Percentiles rank a stretch among this genome's conserved stretches.
Conservation (phyloP, 1,284 basidiomycete species). For the Rhodotorula sp. region DNA sequence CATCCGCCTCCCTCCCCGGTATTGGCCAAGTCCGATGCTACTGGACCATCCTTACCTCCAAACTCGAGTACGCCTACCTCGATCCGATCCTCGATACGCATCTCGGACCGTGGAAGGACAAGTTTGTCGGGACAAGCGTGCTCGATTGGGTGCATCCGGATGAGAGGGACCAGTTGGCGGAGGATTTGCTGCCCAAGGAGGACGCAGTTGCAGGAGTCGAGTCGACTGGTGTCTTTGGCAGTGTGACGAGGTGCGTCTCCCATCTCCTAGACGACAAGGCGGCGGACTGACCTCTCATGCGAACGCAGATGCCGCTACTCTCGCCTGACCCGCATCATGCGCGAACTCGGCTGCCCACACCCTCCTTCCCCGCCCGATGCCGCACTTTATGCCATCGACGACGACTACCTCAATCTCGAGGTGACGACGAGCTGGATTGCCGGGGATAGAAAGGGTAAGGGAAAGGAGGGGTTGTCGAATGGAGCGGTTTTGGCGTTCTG, state of each 20-base stretch:
- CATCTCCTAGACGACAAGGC: background rate
- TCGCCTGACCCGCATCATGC: slow-evolving; percentile 52
- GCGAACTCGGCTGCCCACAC: slow-evolving; percentile 51
- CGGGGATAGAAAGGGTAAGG: slow-evolving; percentile 14
- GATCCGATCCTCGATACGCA: slow-evolving; percentile 80
- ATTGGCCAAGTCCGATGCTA: slow-evolving; percentile 37
- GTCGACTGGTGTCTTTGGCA: slow-evolving; percentile 79
- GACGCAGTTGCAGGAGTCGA: slow-evolving; percentile 76
- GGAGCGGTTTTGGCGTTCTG: slow-evolving; percentile 91
- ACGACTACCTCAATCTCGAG: slow-evolving; percentile 79
- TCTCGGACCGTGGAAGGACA: slow-evolving; percentile 67
- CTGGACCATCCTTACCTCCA: slow-evolving; percentile 36
- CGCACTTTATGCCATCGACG: slow-evolving; percentile 24
- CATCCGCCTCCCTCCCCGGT: slow-evolving; percentile 3
- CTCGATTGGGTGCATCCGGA: slow-evolving; percentile 87
- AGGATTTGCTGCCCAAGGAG: slow-evolving; percentile 33
- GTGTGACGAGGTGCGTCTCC: slow-evolving; percentile 72
- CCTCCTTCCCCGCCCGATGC: slow-evolving; percentile 46
- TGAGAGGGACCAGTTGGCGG: slow-evolving; percentile 61
- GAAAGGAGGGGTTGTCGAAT: slow-evolving; percentile 50
- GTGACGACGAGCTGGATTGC: slow-evolving; percentile 91
- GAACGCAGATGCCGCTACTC: slow-evolving; percentile 54
- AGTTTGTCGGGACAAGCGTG: slow-evolving; percentile 71
- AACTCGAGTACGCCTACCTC: slow-evolving; percentile 76
- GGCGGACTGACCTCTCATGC: background rate